Evolutionary conservation across 2,329 filamentous ascomycete genomes (phyloP).

Genomic region (Colletotrichum theobromicola): DNA sequence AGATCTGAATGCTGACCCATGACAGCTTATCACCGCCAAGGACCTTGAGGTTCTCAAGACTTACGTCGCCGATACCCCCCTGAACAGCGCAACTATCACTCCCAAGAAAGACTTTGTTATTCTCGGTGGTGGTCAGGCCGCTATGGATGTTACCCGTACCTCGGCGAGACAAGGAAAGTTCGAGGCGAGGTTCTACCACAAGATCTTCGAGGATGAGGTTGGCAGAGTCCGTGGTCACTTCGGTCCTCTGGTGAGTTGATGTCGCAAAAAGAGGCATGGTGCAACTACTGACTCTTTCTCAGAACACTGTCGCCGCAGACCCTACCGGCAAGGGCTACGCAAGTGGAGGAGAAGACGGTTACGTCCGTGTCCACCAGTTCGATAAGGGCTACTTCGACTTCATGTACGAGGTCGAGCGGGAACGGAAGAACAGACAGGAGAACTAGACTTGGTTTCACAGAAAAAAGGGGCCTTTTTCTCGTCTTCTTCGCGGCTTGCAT

Average conservation of each 20-base stretch:
- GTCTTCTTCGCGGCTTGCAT: constrained; percentile 43
- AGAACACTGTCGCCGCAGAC: constrained; percentile 93
- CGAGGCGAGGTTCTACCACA: constrained; percentile 99
- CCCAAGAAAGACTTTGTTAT: constrained; percentile 98
- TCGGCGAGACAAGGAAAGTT: constrained; percentile 96
- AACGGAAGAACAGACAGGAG: constrained; percentile 57
- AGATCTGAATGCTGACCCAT: not conserved
- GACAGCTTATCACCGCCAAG: constrained; percentile 78
- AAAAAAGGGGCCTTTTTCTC: constrained; percentile 13
- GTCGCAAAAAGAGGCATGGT: not conserved
- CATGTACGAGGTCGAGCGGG: constrained; percentile 96
- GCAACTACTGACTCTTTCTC: not conserved
- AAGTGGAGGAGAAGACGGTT: constrained; percentile 96
- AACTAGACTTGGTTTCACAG: constrained; percentile 14
- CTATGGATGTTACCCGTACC: constrained; percentile 98
- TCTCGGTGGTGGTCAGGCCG: constrained; percentile 95
- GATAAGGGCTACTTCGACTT: constrained; percentile 99
- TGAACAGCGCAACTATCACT: constrained; percentile 95
- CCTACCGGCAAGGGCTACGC: constrained; percentile 92
- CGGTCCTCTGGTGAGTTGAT: constrained; percentile 70
- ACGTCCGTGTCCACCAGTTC: constrained; percentile 97
- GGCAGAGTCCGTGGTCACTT: constrained; percentile 97
- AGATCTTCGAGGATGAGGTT: constrained; percentile 98
- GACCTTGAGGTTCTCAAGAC: constrained; percentile 94
- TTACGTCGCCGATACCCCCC: constrained; percentile 88